phyloP scores from a whole-genome alignment of 257 asterid genomes.

The Lantana camara region DNA sequence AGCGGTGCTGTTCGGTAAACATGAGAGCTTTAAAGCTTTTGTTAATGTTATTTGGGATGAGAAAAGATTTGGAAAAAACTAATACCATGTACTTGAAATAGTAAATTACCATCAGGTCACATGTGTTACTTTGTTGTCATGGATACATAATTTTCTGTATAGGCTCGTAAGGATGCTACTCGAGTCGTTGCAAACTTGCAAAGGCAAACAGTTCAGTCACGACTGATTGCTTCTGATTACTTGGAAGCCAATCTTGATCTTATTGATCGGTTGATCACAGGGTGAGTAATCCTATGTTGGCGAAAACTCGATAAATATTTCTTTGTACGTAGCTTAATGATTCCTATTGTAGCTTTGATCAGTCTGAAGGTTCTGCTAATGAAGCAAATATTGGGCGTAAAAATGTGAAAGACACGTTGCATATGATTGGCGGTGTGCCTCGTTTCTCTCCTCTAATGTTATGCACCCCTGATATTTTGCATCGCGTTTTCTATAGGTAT shows the following conservation, averaged over 20 bases:
- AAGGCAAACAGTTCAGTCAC: conserved; percentile 72
- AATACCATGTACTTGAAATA: not conserved
- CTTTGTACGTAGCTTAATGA: not conserved
- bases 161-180: conserved; percentile 92
- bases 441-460: not conserved
- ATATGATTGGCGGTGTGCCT: too few species aligned
- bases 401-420: too few species aligned
- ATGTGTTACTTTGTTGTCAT: too few species aligned
- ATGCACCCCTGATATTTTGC: not conserved
- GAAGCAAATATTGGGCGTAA: too few species aligned
- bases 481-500: conserved; percentile 45
- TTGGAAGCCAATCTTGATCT: conserved; percentile 80
- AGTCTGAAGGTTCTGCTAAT: not conserved
- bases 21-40: too few species aligned
- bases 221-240: conserved; percentile 79
- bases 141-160: conserved; percentile 16
- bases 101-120: too few species aligned
- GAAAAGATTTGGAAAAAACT: too few species aligned
- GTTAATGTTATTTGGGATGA: too few species aligned
- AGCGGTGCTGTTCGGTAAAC: too few species aligned
- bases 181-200: conserved; percentile 88
- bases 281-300: conserved; percentile 79
- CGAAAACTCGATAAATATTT: conserved; percentile 7
- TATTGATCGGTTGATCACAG: conserved; percentile 60
- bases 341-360: not conserved